phyloP scores from a whole-genome alignment of 179 eudicot species.

The Beta lomatogona region DNA sequence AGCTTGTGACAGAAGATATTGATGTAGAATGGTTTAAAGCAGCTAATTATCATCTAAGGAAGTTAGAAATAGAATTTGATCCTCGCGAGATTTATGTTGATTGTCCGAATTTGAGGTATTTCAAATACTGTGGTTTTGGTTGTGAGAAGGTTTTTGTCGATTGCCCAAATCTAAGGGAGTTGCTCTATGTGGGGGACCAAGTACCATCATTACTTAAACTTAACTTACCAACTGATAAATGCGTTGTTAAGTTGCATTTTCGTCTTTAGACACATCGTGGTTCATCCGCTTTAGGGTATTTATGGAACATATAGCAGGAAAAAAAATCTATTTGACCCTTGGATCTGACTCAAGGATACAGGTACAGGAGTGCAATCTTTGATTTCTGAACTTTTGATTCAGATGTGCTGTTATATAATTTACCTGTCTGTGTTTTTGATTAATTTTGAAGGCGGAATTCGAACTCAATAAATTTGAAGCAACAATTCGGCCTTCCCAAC shows the following conservation, averaged over 20 bases:
- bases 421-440: not conserved
- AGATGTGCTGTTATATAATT: not conserved
- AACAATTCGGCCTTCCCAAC: not conserved
- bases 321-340: not conserved
- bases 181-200: not conserved
- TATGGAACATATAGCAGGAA: not conserved
- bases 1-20: not conserved
- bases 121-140: not conserved
- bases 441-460: not conserved
- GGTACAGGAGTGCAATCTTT: not conserved
- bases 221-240: not conserved
- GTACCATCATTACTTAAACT: not conserved
- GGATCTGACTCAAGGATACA: not conserved
- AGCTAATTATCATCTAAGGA: not conserved
- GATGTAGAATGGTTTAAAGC: not conserved
- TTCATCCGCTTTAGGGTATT: not conserved
- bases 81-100: not conserved
- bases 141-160: constrained; percentile 2
- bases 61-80: not conserved
- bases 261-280: not conserved
- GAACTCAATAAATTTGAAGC: not conserved
- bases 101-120: constrained; percentile 5
- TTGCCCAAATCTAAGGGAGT: not conserved
- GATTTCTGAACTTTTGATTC: not conserved
- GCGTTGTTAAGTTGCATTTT: not conserved